Percentiles rank a stretch among this genome's conserved stretches.
Conservation (phyloP, 1,139 yeast species). For the Pneumocystis murina region DNA sequence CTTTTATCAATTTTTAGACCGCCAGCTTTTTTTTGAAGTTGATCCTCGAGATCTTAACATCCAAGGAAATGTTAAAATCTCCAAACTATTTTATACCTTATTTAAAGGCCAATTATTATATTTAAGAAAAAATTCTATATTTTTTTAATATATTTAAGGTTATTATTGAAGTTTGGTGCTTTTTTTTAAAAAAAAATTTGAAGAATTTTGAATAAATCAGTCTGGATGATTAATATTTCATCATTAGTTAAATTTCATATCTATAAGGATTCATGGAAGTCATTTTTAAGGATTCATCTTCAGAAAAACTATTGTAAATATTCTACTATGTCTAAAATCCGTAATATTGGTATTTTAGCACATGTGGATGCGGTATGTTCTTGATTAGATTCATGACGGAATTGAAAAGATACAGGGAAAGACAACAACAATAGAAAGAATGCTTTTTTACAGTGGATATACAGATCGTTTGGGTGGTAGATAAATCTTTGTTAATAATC, state of each 20-base stretch:
- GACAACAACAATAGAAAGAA: conserved; percentile 79
- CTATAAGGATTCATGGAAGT: no score
- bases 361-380: conserved; percentile 51
- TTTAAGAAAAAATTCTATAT: no score
- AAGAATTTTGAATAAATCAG: no score
- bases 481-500: background rate
- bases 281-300: no score
- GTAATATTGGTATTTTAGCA: conserved; percentile 69
- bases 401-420: conserved; percentile 48
- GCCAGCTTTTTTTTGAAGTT: background rate
- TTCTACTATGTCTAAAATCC: conserved; percentile 21
- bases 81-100: no score
- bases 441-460: conserved; percentile 76
- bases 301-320: background rate
- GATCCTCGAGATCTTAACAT: background rate
- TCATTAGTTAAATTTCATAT: no score
- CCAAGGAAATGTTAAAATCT: no score
- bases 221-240: no score
- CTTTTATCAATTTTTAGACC: background rate
- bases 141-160: no score
- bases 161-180: background rate
- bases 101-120: no score
- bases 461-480: conserved; percentile 57
- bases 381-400: background rate
- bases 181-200: background rate